Base-by-base conservation (phyloP, 768 basidiomycete species). In the Lactarius trivialis region DNA sequence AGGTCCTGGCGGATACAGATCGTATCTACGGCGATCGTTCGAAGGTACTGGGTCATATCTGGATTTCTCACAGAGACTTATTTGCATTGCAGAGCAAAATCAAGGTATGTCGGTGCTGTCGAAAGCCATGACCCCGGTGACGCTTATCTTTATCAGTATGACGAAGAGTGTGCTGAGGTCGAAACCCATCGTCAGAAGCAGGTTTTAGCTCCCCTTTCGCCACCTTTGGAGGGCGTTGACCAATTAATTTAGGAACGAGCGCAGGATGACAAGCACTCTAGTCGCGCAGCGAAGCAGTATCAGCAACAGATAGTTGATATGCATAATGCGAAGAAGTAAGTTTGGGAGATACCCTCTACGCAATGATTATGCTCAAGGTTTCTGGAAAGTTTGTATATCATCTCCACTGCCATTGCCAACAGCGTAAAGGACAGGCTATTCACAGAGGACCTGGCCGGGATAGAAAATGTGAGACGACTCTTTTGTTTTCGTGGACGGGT, bases 171-270 rank as follows among this genome's bases (percentile, higher is more conserved):
- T 70, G 69, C 70, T 17, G 89, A 91, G 71, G 82, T 88, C 24
- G 88, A 89, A 68, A 72, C 78, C 24, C 81, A 83, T 68, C 85
- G 88, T 54, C 88, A 90, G 77, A 93, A 91, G 73, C 90, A 92
- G 82, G 91, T 81, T 37, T 52, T 49, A 70, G 50, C 70, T 69
- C 65, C 61, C 24, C 43, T 49, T 45, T 63, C 61, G 14, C 5
- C 56, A 49, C 30, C 14, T n/a, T 21, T 32, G 50, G 45, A 28
- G 53, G 60, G 15, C 39, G 61, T 66, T 59, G 55, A 50, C n/a
- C 8, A 24, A 50, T 39, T n/a, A 51, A 21, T 51, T 28, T 67
- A 91, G 89, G 82, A 78, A 55, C 83, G 86, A 60, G 81, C 82
- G 48, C 77, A 77, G 43, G 89, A 90, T 68, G 91, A 93, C 70